A percentile compares a stretch with the other conserved stretches of the same genome.
These are phyloP conservation scores for Selenicereus undatus DNA, from an alignment of 148 eudicot genomes.

Conservation along the genomic window DNA sequence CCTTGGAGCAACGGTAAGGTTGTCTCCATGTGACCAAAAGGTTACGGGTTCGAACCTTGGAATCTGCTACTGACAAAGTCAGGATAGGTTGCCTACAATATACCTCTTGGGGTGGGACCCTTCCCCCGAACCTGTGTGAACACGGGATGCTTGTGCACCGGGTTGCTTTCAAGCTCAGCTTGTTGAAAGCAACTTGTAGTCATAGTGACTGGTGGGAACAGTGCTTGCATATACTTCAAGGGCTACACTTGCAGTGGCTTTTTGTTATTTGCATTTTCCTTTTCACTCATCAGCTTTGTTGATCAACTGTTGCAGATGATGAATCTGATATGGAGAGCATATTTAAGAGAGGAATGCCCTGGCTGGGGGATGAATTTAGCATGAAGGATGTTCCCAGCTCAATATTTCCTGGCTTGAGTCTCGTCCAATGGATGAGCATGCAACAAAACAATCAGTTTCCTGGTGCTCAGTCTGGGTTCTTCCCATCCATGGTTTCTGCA, in stretches of 20 bases:
- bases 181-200: background rate
- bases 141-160: too few relatives aligned
- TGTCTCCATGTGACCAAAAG: too few relatives aligned
- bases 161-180: background rate
- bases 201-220: background rate
- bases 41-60: too few relatives aligned
- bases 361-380: conserved; percentile 80
- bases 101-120: too few relatives aligned
- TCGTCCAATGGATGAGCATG: conserved; percentile 99
- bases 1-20: too few relatives aligned
- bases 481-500: conserved; percentile 51
- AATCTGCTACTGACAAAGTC: too few relatives aligned
- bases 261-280: background rate
- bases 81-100: too few relatives aligned
- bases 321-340: conserved; percentile 70
- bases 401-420: conserved; percentile 78
- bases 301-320: conserved; percentile 45
- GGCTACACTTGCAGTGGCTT: background rate
- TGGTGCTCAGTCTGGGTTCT: conserved; percentile 52
- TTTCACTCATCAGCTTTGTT: background rate
- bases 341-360: conserved; percentile 81
- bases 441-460: conserved; percentile 77
- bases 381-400: conserved; percentile 74
- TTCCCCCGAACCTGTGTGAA: too few relatives aligned
- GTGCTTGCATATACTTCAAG: background rate